Evolutionary conservation across 2,329 filamentous ascomycete species (phyloP), one percentile per base, ranked within the genome.

Genomic region (Penicillium olsonii): DNA sequence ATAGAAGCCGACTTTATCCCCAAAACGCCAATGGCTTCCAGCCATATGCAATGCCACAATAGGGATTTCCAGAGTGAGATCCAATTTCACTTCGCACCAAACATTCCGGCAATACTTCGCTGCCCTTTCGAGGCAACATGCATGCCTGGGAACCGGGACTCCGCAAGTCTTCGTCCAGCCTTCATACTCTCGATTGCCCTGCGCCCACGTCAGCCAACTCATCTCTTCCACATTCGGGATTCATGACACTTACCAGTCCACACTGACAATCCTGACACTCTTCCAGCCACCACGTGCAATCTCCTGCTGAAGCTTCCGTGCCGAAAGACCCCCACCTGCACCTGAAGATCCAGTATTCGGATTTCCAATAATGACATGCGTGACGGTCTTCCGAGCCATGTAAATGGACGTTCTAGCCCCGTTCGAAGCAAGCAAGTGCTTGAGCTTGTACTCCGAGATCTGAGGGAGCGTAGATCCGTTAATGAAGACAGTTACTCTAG

Each of bases 121-220:
- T 91, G 87, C 4, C 80, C 78, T 57, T 78, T 81, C 0, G 80
- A 68, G 6, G 83, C 84, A 42, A 88, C 68, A 59, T 82, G 84
- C 56, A 88, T 67, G 37, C 77, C 80, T 27, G 82, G 78, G 66
- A 92, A 96, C 45, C 82, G 77, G 22, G 84, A 80, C 72, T 96
- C 92, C 0, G 87, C 78, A 35, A 95, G 76, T 47, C 91, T 78
- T 66, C 83, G 89, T 3, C 86, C 87, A 1, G 81, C 84, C 58
- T 87, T 88, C 58, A 96, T 78, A 67, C 90, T 92, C 66, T 95
- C 88, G n/a, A 95, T 72, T 5, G 89, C 83, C 89, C 87, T 89
- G 49, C 12, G 14, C 43, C n/a, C 46, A 48, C 14, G 4, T 57
- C 42, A 57, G n/a, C 29, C 48, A 56, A 57, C 63, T 42, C 67